These are phyloP conservation scores for Pythium brachiatum DNA, from an alignment of 352 stramenopile genomes.

Conservation along the genomic window DNA sequence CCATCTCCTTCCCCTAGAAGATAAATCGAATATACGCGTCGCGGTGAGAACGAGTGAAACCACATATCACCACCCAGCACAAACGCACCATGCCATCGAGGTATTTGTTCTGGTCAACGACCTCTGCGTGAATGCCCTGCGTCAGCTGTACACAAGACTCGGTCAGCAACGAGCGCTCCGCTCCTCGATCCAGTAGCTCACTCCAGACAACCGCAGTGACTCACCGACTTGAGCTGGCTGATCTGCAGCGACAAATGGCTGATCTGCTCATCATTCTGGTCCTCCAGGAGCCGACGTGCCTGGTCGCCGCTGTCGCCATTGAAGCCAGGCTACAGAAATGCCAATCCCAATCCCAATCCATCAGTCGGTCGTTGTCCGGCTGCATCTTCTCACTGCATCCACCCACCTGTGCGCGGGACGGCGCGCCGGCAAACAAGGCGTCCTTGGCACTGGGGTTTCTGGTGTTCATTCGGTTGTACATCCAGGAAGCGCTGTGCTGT, in stretches of 20 bases:
- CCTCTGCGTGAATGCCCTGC: constrained; percentile 73
- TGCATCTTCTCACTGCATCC: background rate
- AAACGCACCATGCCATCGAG: constrained; percentile 73
- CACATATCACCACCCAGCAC: background rate
- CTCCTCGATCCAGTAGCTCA: background rate
- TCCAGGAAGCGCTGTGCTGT: constrained; percentile 28
- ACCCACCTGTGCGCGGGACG: constrained; percentile 46
- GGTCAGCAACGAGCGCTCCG: too few relatives aligned
- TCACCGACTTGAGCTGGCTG: constrained; percentile 80
- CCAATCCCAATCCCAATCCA: constrained; percentile 5
- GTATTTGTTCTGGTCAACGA: constrained; percentile 81
- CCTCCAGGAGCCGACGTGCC: constrained; percentile 72
- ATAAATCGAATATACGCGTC: background rate
- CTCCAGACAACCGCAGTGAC: background rate
- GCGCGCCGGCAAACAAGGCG: constrained; percentile 60
- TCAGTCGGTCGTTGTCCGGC: background rate
- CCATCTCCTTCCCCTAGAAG: constrained; percentile 76
- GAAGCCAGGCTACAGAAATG: constrained; percentile 29
- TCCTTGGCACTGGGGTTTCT: constrained; percentile 46
- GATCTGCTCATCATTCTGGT: constrained; percentile 88
- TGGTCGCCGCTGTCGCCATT: constrained; percentile 67
- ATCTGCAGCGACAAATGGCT: constrained; percentile 87
- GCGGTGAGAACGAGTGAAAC: background rate
- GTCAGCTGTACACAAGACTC: constrained; percentile 48
- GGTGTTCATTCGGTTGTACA: constrained; percentile 85